These are phyloP conservation scores for Cystofilobasidium macerans DNA, from an alignment of 768 basidiomycete genomes.

Conservation along the genomic window DNA sequence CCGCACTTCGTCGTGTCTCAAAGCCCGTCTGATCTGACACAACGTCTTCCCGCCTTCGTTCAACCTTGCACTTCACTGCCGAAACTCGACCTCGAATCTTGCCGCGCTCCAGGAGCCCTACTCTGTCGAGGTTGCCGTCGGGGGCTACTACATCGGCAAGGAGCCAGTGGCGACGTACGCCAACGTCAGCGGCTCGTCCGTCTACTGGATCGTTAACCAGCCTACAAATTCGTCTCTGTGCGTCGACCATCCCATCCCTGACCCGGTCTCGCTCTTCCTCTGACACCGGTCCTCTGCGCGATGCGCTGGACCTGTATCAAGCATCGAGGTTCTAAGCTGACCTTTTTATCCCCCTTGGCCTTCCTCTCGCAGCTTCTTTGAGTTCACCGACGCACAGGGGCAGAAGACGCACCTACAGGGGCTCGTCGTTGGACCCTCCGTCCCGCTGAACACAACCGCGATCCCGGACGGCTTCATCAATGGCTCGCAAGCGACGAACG, in stretches of 20 bases:
- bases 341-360: not conserved
- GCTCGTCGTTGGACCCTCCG: not conserved
- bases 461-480: slow-evolving; percentile 2
- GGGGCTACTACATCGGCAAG: slow-evolving; percentile 20
- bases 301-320: no score
- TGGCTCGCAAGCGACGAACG: slow-evolving; percentile 1
- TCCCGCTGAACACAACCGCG: slow-evolving; percentile 7
- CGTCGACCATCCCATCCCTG: not conserved
- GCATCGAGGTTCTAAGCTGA: not conserved
- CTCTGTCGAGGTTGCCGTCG: slow-evolving; percentile 8
- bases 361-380: slow-evolving; percentile 6
- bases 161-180: not conserved
- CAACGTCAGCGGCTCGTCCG: slow-evolving; percentile 7
- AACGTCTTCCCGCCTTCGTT: no score
- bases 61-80: no score
- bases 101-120: slow-evolving; percentile 12
- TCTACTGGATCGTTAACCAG: slow-evolving; percentile 25
- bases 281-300: no score
- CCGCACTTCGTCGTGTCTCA: no score
- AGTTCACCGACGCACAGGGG: slow-evolving; percentile 11
- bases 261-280: not conserved
- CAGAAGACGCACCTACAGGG: slow-evolving; percentile 20
- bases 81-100: no score
- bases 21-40: no score
- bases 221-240: slow-evolving; percentile 7